These are phyloP conservation scores for Penicillium sp. DNA, from an alignment of 2,329 filamentous ascomycete species.

Conservation along the genomic window DNA sequence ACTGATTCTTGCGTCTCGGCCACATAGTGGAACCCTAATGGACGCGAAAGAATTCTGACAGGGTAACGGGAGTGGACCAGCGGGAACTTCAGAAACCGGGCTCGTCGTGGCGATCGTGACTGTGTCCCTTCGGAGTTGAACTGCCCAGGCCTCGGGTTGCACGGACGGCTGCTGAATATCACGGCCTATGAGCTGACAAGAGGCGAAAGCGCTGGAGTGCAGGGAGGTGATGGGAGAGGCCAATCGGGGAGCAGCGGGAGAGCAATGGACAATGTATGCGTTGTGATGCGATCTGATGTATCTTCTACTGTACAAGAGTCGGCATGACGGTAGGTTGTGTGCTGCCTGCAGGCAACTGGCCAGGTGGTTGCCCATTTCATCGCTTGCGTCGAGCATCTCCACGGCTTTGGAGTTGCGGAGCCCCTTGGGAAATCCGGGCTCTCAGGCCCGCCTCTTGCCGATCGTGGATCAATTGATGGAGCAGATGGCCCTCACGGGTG, in stretches of 20 bases:
- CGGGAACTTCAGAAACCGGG: background rate
- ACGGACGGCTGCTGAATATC: background rate
- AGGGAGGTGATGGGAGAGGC: background rate
- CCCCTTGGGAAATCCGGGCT: background rate
- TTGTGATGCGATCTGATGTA: constrained; percentile 15
- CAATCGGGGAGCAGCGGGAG: background rate
- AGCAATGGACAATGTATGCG: constrained; percentile 7
- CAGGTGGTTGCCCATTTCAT: background rate
- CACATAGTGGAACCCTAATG: background rate
- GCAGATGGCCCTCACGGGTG: background rate
- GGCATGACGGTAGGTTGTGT: background rate
- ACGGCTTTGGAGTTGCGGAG: background rate
- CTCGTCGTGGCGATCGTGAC: background rate
- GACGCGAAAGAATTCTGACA: background rate
- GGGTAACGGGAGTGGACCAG: background rate
- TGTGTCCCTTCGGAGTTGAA: background rate
- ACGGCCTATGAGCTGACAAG: constrained; percentile 2
- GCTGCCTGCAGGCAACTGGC: background rate
- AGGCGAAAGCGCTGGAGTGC: background rate
- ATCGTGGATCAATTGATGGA: background rate
- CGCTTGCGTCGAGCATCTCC: background rate
- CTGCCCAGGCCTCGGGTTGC: background rate
- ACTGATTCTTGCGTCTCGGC: background rate
- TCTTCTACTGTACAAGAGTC: background rate
- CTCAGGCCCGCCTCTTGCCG: background rate